phyloP scores from a whole-genome alignment of 106 monocot species.

The Dendrobium huoshanense region DNA sequence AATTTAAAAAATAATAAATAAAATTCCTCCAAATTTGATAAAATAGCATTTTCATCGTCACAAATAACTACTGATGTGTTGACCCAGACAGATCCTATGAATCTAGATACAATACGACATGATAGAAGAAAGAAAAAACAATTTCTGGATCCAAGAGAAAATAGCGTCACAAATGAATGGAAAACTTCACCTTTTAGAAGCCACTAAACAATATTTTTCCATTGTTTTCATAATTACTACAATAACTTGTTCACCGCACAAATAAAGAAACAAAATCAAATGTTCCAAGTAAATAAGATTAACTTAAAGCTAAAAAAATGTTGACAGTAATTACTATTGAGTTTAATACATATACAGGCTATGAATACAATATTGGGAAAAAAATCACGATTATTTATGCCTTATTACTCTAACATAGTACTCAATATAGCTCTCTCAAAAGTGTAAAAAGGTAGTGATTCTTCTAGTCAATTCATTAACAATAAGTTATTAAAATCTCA shows the following conservation, averaged over 20 bases:
- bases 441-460: too few relatives aligned
- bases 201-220: neutral
- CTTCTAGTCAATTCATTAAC: too few relatives aligned
- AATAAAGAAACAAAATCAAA: neutral
- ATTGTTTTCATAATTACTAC: neutral
- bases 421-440: too few relatives aligned
- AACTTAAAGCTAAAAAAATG: too few relatives aligned
- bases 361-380: too few relatives aligned
- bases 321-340: too few relatives aligned
- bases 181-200: neutral
- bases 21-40: neutral
- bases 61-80: neutral
- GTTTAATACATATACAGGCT: too few relatives aligned
- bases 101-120: neutral
- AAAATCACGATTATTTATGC: too few relatives aligned
- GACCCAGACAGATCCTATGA: neutral
- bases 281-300: too few relatives aligned
- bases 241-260: neutral
- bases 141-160: neutral
- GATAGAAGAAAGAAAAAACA: neutral
- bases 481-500: too few relatives aligned
- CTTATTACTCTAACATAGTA: too few relatives aligned
- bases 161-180: neutral
- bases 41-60: neutral
- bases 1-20: neutral